Conservation (phyloP, 495 filamentous ascomycete species). For the Endocarpon pusillum region DNA sequence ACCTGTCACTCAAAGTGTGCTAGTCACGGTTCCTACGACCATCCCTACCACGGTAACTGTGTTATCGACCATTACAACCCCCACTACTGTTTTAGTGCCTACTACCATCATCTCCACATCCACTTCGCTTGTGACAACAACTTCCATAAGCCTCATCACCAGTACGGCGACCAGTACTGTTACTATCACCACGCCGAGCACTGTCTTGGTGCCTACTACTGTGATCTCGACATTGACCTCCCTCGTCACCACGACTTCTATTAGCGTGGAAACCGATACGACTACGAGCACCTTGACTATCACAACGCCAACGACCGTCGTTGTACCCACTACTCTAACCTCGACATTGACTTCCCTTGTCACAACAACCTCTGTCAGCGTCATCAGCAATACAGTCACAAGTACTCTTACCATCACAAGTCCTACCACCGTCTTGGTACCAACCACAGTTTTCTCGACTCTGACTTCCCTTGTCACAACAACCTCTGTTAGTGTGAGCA, state of each 20-base stretch:
- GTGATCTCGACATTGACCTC: background rate
- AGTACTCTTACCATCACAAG: background rate
- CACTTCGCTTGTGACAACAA: constrained; percentile 1
- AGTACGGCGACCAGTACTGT: constrained; percentile 1
- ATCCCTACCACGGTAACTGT: constrained; percentile 6
- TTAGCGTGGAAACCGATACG: background rate
- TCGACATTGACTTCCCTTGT: constrained; percentile 1
- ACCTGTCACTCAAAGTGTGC: no score
- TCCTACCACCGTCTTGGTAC: background rate
- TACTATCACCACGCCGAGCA: constrained; percentile 1
- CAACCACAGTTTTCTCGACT: background rate
- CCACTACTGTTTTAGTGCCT: constrained; percentile 4
- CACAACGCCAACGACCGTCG: no score
- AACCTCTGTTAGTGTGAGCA: constrained; percentile 9
- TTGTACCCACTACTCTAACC: constrained; percentile 2
- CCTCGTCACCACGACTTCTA: background rate
- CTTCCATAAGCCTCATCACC: background rate
- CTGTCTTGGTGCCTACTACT: constrained; percentile 2
- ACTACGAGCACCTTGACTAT: constrained; percentile 1
- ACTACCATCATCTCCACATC: constrained; percentile 3
- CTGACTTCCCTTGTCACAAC: constrained; percentile 4
- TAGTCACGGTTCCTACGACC: background rate
- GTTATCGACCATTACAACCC: constrained; percentile 8
- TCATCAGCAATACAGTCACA: background rate
- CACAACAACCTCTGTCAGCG: background rate